Evolutionary conservation across 306 rosid species (phyloP), one percentile per base, ranked within the genome.

Genomic region (Lathyrus sativus): DNA sequence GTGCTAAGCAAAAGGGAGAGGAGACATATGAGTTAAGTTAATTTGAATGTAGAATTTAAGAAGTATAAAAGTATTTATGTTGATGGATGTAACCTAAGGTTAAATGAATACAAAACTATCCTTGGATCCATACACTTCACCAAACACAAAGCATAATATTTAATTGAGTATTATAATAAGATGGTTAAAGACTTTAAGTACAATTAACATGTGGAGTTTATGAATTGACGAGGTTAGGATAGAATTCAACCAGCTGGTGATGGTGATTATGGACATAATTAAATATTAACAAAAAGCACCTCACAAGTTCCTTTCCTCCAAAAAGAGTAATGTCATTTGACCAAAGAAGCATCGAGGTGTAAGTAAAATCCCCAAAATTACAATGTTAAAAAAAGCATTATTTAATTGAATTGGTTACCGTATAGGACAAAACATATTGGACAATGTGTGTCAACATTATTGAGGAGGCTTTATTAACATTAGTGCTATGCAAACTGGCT

Each of bases 401-500:
- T 10, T 19, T 35, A 2, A 9, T 54, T 35, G 50, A 58, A 58
- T 33, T 65, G 70, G 60, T 19, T 59, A 42, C 29, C 70, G 57
- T n/a, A 75, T 43, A 57, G 68, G 84, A 80, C 84, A 71, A 71
- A 71, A 14, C 33, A 53, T 49, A 75, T 9, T 43, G 57, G 78
- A 71, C 77, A 71, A 71, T 49, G 33, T 43, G 54, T 46, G 74
- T 41, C 74, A 43, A 60, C 74, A 75, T 75, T 80, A 80, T 71
- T 79, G 77, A 70, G 68, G 68, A 46, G n/a, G 44, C 73, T 71
- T 71, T 71, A 70, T 57, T 71, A 48, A 49, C 49, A 66, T 71
- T 60, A 48, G 65, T 71, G 76, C 74, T 35, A 33, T 71, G 73
- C 74, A 43, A 65, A 71, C 70, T 80, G 77, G 80, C 74, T 75